Evolutionary conservation across 441 rosid genomes (phyloP).

Genomic region (Arabidopsis hybrid): DNA sequence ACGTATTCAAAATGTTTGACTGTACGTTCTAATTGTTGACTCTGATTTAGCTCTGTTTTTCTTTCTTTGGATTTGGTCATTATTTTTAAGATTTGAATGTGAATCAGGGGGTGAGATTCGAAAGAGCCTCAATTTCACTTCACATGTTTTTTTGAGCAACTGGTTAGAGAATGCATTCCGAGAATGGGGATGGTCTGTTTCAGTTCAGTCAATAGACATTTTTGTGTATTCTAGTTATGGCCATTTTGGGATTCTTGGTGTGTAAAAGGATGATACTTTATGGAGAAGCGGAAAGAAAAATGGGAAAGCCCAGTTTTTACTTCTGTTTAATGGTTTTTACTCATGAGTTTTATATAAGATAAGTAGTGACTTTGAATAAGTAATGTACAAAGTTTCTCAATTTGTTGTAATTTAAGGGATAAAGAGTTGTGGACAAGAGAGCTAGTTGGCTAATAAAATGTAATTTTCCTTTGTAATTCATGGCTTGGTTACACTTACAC

Average conservation of each 20-base stretch:
- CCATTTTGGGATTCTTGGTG: slow-evolving; percentile 15
- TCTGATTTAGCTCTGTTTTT: background rate
- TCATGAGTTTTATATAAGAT: background rate
- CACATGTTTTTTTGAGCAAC: slow-evolving; percentile 32
- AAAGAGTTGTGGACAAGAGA: slow-evolving; percentile 15
- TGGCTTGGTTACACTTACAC: slow-evolving; percentile 31
- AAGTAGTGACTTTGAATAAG: slow-evolving; percentile 4
- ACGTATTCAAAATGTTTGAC: slow-evolving; percentile 15
- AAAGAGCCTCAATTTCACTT: slow-evolving; percentile 28
- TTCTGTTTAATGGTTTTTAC: slow-evolving; percentile 2
- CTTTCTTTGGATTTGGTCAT: slow-evolving; percentile 17
- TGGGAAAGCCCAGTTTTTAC: background rate
- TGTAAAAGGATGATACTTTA: slow-evolving; percentile 32
- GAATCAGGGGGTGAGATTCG: slow-evolving; percentile 32
- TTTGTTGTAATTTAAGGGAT: slow-evolving; percentile 21
- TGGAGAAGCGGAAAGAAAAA: slow-evolving; percentile 6
- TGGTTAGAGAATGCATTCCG: slow-evolving; percentile 1
- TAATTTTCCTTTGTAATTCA: slow-evolving; percentile 8
- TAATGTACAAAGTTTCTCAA: slow-evolving; percentile 18
- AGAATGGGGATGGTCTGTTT: slow-evolving; percentile 4
- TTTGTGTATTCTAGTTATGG: slow-evolving; percentile 7
- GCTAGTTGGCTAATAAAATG: slow-evolving; percentile 8
- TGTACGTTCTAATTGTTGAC: background rate
- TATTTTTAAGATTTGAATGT: slow-evolving; percentile 13
- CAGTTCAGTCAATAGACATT: slow-evolving; percentile 11